These are phyloP conservation scores for Staphylotrichum tortipilum DNA, from an alignment of 495 filamentous ascomycete genomes.

Conservation along the genomic window DNA sequence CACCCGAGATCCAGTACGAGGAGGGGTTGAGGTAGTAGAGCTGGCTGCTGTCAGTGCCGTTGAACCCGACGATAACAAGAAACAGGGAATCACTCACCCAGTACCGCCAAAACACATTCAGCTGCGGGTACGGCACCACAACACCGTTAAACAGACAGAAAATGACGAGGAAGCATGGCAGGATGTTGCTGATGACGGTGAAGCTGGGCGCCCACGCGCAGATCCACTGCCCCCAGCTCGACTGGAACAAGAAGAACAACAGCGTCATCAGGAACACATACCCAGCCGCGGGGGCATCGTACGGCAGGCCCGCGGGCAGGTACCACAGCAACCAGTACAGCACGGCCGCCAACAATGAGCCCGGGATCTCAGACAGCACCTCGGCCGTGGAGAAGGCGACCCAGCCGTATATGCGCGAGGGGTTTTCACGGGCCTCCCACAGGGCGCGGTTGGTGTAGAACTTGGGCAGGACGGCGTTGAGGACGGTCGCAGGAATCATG, in stretches of 20 bases:
- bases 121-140: slow-evolving; percentile 49
- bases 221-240: slow-evolving; percentile 78
- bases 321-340: slow-evolving; percentile 78
- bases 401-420: slow-evolving; percentile 74
- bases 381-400: slow-evolving; percentile 72
- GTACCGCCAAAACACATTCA: slow-evolving; percentile 69
- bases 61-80: background rate
- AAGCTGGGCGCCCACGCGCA: slow-evolving; percentile 72
- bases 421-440: slow-evolving; percentile 69
- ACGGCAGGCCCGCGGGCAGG: slow-evolving; percentile 63
- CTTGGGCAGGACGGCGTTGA: slow-evolving; percentile 72
- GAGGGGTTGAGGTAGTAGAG: slow-evolving; percentile 64
- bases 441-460: slow-evolving; percentile 71
- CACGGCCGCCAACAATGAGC: slow-evolving; percentile 50
- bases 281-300: slow-evolving; percentile 54
- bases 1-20: slow-evolving; percentile 66
- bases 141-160: slow-evolving; percentile 71
- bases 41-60: slow-evolving; percentile 5
- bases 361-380: slow-evolving; percentile 68
- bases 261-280: slow-evolving; percentile 81
- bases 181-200: slow-evolving; percentile 67
- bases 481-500: slow-evolving; percentile 59
- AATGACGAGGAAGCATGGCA: slow-evolving; percentile 73
- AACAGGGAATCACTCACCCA: slow-evolving; percentile 35
- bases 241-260: slow-evolving; percentile 72